Base-by-base conservation (phyloP, 345 rosid genomes). In the Durio zibethinus region DNA sequence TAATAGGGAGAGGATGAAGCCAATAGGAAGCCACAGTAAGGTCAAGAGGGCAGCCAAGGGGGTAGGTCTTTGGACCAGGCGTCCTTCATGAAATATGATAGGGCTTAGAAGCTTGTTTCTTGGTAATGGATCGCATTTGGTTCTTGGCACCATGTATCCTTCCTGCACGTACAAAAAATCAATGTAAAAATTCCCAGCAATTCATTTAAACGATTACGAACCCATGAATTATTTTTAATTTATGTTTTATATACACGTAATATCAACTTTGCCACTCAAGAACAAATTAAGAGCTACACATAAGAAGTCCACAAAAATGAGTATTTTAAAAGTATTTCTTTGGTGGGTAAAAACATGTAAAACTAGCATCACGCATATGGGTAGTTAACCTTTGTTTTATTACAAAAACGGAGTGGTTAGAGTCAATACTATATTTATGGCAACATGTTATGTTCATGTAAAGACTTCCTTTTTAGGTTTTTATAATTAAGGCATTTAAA, bases 81-180 rank as follows among this genome's bases (percentile, higher is more conserved):
- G 84, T 63, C 97, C 97, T 10, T 92, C 97, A 14, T 92, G 97
- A 77, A 92, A 89, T 72, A 92, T 90, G 20, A 92, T 81, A 2
- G 94, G 91, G 71, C 91, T 87, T 52, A 86, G 76, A 53, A 92
- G 92, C 85, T 91, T 91, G 88, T 86, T 89, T 80, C 93, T 85
- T 61, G 92, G 86, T 36, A 93, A 81, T n/a, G 97, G 86, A 53
- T 90, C 92, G 74, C 92, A 85, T 81, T 88, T 91, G 23, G 80
- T 80, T 77, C 88, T 65, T 76, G 89, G 94, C 62, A 90, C 93
- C 89, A 87, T 78, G 77, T 87, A 89, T 21, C 86, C 92, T 82
- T 92, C 97, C 97, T 92, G 89, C 80, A 33, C n/a, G 63, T 69
- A 7, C 29, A 20, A 10, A 15, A 12, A 23, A 47, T 3, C 54